Evolutionary conservation across 495 filamentous ascomycete genomes (phyloP), one percentile per base, ranked within the genome.

Genomic region (Apodospora peruviana): DNA sequence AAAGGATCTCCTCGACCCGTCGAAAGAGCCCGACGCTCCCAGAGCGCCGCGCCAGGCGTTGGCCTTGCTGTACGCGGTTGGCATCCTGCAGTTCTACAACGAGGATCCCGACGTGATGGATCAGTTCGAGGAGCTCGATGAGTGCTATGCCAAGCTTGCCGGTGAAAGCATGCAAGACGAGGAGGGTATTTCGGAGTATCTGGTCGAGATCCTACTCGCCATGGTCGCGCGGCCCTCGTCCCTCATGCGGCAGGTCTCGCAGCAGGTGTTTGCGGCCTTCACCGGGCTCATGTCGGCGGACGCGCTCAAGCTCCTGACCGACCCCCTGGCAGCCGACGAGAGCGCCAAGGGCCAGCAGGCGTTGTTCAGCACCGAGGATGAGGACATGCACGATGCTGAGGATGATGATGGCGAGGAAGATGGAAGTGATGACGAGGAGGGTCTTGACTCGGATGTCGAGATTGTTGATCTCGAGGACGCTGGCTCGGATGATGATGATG

Each of bases 121-220:
- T n/a, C 60, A 66, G 3, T 48, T 74, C 17, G 53, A 67, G 10
- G 59, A 69, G 44, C 59, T 71, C 18, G 52, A 61, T 23, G 52
- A 67, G 41, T 74, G 69, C 63, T 88, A 85, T 52, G 72, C 86
- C 40, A 83, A 84, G 62, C 60, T 69, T 5, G 59, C 59, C 5
- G 61, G 60, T 17, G 62, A 60, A 0, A 50, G 54, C 20, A 18
- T 29, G 0, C 53, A 53, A 21, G 55, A 48, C 1, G 78, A 79
- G 14, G 59, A 70, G 1, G 84, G 87, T 35, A 77, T 79, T 2
- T 82, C 86, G 0, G 84, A 87, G 56, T 80, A 87, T 17, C 66
- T 98, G 22, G 81, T 96, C 17, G 94, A 96, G 52, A 84, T 96
- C 43, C 68, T 98, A 14, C 72, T 98, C 9, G 84, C 86, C 54